Evolutionary conservation across 2,329 filamentous ascomycete species (phyloP).

Genomic region (Dactylellina drechsleri): DNA sequence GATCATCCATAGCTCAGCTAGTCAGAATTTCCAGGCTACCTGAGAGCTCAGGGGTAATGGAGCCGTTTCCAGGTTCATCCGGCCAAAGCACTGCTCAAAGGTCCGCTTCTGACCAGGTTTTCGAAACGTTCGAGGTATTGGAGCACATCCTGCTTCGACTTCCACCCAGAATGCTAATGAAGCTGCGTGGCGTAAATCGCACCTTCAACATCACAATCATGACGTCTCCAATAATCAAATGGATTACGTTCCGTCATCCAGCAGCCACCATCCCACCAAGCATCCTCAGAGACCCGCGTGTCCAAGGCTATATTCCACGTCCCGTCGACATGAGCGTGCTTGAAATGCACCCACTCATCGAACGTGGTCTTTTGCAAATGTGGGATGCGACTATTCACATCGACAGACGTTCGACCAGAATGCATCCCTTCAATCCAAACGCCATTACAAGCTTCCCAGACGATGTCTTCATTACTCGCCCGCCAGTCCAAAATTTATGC

Average conservation of each 20-base stretch:
- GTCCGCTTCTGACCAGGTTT: background rate
- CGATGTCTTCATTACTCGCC: slow-evolving; percentile 10
- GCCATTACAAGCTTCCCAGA: background rate
- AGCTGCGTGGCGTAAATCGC: background rate
- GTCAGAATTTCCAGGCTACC: too few relatives aligned
- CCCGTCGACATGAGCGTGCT: background rate
- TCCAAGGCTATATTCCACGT: background rate
- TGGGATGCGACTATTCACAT: background rate
- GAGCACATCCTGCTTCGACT: background rate
- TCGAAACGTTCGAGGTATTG: background rate
- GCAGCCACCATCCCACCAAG: background rate
- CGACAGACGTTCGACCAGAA: background rate
- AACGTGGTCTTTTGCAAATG: background rate
- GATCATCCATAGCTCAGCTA: too few relatives aligned
- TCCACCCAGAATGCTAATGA: background rate
- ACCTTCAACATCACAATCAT: slow-evolving; percentile 1
- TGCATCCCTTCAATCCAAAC: background rate
- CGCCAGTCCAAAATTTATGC: background rate
- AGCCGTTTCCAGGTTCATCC: too few relatives aligned
- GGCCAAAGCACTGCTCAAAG: too few relatives aligned
- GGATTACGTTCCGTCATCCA: slow-evolving; percentile 2
- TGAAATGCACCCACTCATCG: background rate
- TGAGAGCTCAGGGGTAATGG: too few relatives aligned
- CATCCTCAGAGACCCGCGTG: background rate
- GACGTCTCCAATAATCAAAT: slow-evolving; percentile 3